Evolutionary conservation across 805 yeast species (phyloP), one percentile per base, ranked within the genome.

Genomic region (Suhomyces xylopsoci): DNA sequence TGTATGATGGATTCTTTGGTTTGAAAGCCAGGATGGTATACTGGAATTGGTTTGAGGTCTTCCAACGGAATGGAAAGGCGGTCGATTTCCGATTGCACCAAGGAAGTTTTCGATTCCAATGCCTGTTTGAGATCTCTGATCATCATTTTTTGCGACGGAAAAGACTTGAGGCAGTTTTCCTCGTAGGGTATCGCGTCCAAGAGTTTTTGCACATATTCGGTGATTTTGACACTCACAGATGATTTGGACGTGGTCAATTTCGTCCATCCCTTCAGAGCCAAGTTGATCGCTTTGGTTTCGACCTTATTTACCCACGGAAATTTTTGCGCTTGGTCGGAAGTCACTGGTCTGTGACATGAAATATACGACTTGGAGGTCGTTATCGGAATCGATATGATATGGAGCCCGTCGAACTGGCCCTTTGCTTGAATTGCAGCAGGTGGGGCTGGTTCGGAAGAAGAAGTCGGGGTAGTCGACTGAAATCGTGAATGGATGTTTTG

Each of bases 151-250:
- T 81, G 79, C 2, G 91, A 83, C 0, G 98, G 97, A 22, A 93
- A 81, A 2, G 93, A 81, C 55, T 83, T 76, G 54, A 92, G 73
- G 45, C 90, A 81, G 61, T 82, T 80, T 63, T 92, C 98, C 58
- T 85, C 84, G 81, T 93, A 92, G 2, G 93, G 90, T 6, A 88
- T 82, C 20, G 82, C 76, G 49, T 81, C 79, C 58, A 91, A 66
- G 40, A 87, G 74, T 51, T 65, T 67, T 43, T 81, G 77, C 14
- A 85, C 80, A 55, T 74, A 73, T 2, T 63, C 48, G 2, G 87
- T 90, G 45, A 91, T 78, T 50, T 74, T 77, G 57, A 79, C 72
- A 66, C 90, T 90, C 61, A 86, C 69, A 8, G 73, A 63, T 38
- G 74, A 69, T 2, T 84, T 76, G 1, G 96, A 86, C 1, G 68